Evolutionary conservation across 108 stramenopile genomes (phyloP).

Genomic region (Asterionellopsis glacialis): DNA sequence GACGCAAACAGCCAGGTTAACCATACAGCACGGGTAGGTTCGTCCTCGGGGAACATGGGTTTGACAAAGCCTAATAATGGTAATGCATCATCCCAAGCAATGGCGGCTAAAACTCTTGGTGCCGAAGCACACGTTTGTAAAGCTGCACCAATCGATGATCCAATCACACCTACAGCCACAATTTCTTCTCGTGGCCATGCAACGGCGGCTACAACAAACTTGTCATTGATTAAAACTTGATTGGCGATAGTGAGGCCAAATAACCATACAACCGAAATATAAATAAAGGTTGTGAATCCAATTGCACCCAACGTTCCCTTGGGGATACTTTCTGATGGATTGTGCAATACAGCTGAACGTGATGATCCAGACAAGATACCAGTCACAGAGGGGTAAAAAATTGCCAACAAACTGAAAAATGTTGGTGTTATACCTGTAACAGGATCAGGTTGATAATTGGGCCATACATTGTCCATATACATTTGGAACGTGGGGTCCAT

Average conservation of each 20-base stretch:
- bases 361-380: slow-evolving; percentile 77
- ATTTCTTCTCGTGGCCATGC: slow-evolving; percentile 58
- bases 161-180: slow-evolving; percentile 67
- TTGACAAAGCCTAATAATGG: slow-evolving; percentile 44
- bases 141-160: slow-evolving; percentile 56
- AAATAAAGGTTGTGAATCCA: slow-evolving; percentile 34
- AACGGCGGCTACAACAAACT: slow-evolving; percentile 47
- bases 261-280: slow-evolving; percentile 47
- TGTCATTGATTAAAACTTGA: slow-evolving; percentile 53
- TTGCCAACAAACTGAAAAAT: slow-evolving; percentile 58
- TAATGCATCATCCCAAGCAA: slow-evolving; percentile 56
- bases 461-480: slow-evolving; percentile 42
- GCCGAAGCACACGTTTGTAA: slow-evolving; percentile 63
- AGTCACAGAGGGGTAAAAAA: slow-evolving; percentile 81
- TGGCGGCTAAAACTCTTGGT: slow-evolving; percentile 58
- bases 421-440: slow-evolving; percentile 58
- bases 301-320: slow-evolving; percentile 66
- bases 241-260: slow-evolving; percentile 47
- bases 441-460: slow-evolving; percentile 44
- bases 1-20: slow-evolving; percentile 37
- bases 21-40: slow-evolving; percentile 39
- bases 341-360: slow-evolving; percentile 48
- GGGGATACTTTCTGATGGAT: slow-evolving; percentile 60
- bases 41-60: slow-evolving; percentile 12
- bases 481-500: slow-evolving; percentile 26